Conservation (phyloP, 345 rosid genomes). For the Corchorus olitorius region DNA sequence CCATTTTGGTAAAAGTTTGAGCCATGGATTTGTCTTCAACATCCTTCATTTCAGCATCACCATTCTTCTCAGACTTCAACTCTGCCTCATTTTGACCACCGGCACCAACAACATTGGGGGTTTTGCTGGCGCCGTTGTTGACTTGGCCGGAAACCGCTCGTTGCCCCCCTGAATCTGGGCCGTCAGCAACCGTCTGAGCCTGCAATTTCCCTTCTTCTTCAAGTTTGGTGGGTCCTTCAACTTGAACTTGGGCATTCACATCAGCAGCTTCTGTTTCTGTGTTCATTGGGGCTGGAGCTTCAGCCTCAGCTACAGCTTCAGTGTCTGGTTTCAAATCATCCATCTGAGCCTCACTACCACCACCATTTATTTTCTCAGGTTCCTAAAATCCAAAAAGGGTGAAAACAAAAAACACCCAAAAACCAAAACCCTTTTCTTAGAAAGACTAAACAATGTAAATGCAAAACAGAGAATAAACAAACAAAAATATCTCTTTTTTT, state of each 20-base stretch:
- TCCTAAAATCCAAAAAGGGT: constrained; percentile 10
- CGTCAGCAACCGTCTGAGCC: not conserved
- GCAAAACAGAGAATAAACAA: not conserved
- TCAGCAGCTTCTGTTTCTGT: constrained; percentile 10
- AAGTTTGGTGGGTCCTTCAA: not conserved
- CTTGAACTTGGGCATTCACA: constrained; percentile 19
- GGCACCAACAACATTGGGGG: not conserved
- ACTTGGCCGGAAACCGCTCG: constrained; percentile 9
- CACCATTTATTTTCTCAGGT: constrained; percentile 1
- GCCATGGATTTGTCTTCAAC: constrained; percentile 12
- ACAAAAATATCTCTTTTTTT: not conserved
- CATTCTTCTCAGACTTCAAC: constrained; percentile 16
- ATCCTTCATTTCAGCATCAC: constrained; percentile 13
- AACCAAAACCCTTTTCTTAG: not conserved
- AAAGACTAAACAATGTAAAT: not conserved
- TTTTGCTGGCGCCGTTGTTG: not conserved
- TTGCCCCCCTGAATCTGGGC: not conserved
- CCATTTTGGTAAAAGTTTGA: constrained; percentile 12
- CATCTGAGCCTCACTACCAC: constrained; percentile 19
- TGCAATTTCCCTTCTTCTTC: constrained; percentile 13
- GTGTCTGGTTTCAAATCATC: constrained; percentile 23
- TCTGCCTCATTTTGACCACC: not conserved
- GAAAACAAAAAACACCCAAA: not conserved
- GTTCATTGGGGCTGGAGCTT: not conserved
- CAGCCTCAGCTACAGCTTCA: constrained; percentile 5